Evolutionary conservation across 2,329 filamentous ascomycete genomes (phyloP).

Genomic region (Penicillium sp.): DNA sequence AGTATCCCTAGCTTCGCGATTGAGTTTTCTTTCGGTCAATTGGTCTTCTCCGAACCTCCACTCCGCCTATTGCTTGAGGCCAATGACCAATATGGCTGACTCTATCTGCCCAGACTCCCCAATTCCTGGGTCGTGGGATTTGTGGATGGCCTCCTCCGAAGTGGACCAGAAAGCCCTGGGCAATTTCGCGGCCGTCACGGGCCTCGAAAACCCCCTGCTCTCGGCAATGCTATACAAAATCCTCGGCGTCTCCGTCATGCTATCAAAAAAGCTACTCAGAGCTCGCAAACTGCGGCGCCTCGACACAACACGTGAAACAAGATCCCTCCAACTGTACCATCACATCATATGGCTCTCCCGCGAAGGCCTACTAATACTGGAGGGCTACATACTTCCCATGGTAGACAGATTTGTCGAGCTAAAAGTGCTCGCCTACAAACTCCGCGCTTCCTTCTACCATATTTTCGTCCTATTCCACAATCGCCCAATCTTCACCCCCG

Average conservation of each 20-base stretch:
- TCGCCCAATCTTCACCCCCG: constrained; percentile 70
- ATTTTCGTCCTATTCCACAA: constrained; percentile 97
- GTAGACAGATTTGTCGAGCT: constrained; percentile 76
- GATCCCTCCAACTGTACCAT: constrained; percentile 78
- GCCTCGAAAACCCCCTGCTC: constrained; percentile 73
- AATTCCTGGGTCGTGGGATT: constrained; percentile 34
- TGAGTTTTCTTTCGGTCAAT: neutral
- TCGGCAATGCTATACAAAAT: constrained; percentile 80
- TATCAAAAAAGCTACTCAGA: constrained; percentile 78
- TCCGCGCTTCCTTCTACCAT: constrained; percentile 92
- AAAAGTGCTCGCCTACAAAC: constrained; percentile 85
- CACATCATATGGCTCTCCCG: constrained; percentile 95
- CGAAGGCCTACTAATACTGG: constrained; percentile 84
- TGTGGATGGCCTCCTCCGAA: constrained; percentile 88
- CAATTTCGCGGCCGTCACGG: constrained; percentile 77
- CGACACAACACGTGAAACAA: constrained; percentile 75
- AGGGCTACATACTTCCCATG: constrained; percentile 82
- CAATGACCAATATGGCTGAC: constrained; percentile 30
- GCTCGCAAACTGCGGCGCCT: constrained; percentile 79
- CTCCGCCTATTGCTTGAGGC: neutral
- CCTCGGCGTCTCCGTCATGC: constrained; percentile 82
- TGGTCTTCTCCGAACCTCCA: neutral
- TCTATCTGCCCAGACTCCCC: constrained; percentile 26
- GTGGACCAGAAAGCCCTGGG: constrained; percentile 97
- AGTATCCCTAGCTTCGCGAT: neutral